Base-by-base conservation (phyloP, 2,329 filamentous ascomycete species). In the Cercospora sojina region DNA sequence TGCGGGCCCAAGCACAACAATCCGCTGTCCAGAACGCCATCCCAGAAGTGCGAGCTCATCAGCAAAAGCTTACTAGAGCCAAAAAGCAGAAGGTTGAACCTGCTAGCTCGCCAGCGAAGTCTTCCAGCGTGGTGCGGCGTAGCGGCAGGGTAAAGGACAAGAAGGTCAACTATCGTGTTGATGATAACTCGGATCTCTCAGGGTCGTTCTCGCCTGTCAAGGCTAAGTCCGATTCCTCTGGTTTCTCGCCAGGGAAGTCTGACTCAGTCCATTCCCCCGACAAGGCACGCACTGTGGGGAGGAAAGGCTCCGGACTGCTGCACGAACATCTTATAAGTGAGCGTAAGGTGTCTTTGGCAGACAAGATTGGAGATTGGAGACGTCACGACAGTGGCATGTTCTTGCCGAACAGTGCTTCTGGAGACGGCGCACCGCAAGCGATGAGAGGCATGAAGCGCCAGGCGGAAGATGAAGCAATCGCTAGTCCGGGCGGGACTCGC, bases 131-230 rank as follows among this genome's bases (percentile, higher is more conserved):
- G 43, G 63, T 70, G 5, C 68, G 70, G 5, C 63, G 70, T 2
- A 72, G 70, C 53, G 59, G 67, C 12, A 65, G 70, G 13, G 65
- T 62, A 3, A 65, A 59, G 12, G 64, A 55, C 35, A 72, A 70
- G 53, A 59, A 67, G 56, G 43, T 72, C 41, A 69, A 68, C 51
- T 72, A 72, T 41, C 63, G 60, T 3, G n/a, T n/a, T n/a, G 70
- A 71, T 57, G 62, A 63, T 13, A 18, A 43, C 5, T 66, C 67
- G 18, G 53, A 56, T 27, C 23, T 56, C 25, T 63, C 60, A 23
- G 35, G 35, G 20, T 61, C 64, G 16, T 56, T 66, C 2, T 71
- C 69, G 5, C 67, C 69, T 9, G 59, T 41, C 18, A 71, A 69
- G 47, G 23, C 47, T n/a, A 27, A 53, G 55, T 69, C 69, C 5